Evolutionary conservation across 208 protist genomes (phyloP).

Genomic region (Trypanosoma avium): DNA sequence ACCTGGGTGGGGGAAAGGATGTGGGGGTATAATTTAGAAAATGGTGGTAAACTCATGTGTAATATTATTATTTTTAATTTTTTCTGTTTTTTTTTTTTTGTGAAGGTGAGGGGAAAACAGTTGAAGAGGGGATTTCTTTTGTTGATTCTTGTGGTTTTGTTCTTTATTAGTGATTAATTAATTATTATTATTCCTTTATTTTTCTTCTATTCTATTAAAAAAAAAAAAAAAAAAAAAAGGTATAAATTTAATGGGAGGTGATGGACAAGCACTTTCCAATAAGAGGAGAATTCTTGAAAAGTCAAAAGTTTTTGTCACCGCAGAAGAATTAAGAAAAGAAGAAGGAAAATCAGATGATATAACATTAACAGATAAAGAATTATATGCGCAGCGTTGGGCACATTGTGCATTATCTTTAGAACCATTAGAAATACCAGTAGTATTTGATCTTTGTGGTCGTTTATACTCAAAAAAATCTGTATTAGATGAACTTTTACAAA

Average conservation of each 20-base stretch:
- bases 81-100: too few species aligned
- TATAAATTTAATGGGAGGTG: constrained; percentile 57
- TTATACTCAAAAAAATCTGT: constrained; percentile 70
- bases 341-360: constrained; percentile 17
- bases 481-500: constrained; percentile 44
- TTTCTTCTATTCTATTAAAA: constrained; percentile 8
- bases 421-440: constrained; percentile 50
- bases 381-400: constrained; percentile 37
- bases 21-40: neutral
- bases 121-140: neutral
- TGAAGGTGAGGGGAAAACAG: neutral
- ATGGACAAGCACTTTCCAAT: constrained; percentile 80
- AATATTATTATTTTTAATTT: too few species aligned
- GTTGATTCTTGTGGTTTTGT: constrained; percentile 1
- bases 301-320: constrained; percentile 41
- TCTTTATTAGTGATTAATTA: neutral
- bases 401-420: constrained; percentile 63
- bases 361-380: constrained; percentile 26
- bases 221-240: neutral
- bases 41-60: too few species aligned
- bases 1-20: too few species aligned
- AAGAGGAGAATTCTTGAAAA: constrained; percentile 65
- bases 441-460: constrained; percentile 63
- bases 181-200: constrained; percentile 5
- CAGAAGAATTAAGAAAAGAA: constrained; percentile 22